phyloP scores from a whole-genome alignment of 331 rosid species.

The Dryas integrifolia region DNA sequence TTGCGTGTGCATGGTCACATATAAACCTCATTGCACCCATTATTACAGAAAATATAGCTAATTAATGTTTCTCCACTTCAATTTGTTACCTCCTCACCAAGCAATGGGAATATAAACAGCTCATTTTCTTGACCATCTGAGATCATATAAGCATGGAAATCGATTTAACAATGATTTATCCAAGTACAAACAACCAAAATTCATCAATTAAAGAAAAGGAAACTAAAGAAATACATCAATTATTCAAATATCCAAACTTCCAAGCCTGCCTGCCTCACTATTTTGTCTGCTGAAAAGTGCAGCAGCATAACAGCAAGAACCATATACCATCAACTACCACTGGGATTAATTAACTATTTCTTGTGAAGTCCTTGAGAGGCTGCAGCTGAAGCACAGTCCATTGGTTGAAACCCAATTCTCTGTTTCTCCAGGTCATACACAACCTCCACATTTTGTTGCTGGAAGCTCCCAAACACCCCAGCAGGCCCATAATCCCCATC shows the following conservation, averaged over 20 bases:
- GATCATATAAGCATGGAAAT: background rate
- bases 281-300: conserved; percentile 14
- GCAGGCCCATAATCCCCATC: conserved; percentile 45
- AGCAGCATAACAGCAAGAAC: conserved; percentile 8
- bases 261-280: background rate
- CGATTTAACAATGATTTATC: conserved; percentile 2
- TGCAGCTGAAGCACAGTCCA: conserved; percentile 50
- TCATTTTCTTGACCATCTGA: background rate
- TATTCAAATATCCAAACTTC: background rate
- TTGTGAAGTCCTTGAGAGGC: conserved; percentile 30
- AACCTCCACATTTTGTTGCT: conserved; percentile 54
- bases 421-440: conserved; percentile 53
- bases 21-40: background rate
- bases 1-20: background rate
- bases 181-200: conserved; percentile 1
- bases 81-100: background rate
- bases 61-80: background rate
- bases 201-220: background rate
- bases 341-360: background rate
- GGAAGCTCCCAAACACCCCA: conserved; percentile 56
- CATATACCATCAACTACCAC: background rate
- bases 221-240: conserved; percentile 2
- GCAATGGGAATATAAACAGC: conserved; percentile 9
- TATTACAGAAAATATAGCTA: background rate
- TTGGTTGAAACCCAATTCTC: conserved; percentile 45